Conservation (phyloP, 176 grass and related monocot species). For the Carex cristatella region DNA sequence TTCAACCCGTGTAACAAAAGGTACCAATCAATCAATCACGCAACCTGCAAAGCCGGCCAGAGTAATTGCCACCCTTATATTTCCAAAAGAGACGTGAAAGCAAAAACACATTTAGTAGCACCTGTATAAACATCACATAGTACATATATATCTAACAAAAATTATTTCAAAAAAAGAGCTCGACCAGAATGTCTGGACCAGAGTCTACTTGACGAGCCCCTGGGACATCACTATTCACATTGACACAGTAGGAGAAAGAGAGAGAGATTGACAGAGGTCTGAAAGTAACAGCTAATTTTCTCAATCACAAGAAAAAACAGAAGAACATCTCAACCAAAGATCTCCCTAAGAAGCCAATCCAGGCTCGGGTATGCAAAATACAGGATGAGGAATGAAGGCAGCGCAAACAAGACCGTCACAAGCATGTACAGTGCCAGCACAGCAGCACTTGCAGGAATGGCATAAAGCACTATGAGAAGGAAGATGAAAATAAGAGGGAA, state of each 20-base stretch:
- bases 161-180: not conserved
- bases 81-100: not conserved
- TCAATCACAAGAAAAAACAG: not conserved
- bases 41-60: not conserved
- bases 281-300: constrained; percentile 5
- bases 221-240: not conserved
- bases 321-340: constrained; percentile 52
- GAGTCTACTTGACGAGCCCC: not conserved
- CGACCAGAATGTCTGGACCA: not conserved
- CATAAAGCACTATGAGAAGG: constrained; percentile 80
- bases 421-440: constrained; percentile 55
- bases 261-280: not conserved
- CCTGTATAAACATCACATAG: not conserved
- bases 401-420: constrained; percentile 54
- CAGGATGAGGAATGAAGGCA: constrained; percentile 65
- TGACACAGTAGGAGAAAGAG: not conserved
- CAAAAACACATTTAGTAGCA: not conserved
- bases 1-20: not conserved
- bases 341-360: constrained; percentile 69
- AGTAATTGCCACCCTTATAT: not conserved
- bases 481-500: constrained; percentile 68
- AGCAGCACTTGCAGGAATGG: constrained; percentile 63
- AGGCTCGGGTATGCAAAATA: constrained; percentile 78
- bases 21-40: not conserved
- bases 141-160: constrained; percentile 2